Evolutionary conservation across 768 basidiomycete species (phyloP).

Genomic region (Amyloporia xantha): DNA sequence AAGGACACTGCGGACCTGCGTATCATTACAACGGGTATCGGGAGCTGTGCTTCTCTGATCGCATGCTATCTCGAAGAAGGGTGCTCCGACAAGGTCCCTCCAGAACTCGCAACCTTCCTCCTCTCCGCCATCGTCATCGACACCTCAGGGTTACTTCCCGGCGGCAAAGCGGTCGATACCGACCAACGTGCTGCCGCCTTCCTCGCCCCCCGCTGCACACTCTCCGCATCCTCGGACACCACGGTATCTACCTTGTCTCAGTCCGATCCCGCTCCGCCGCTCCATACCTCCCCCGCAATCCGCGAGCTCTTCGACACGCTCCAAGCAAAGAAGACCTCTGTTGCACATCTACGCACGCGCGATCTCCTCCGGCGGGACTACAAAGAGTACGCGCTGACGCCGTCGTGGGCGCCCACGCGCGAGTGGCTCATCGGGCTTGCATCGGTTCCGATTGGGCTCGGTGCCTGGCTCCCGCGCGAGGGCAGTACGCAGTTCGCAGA

Average conservation of each 20-base stretch:
- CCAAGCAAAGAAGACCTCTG: slow-evolving; percentile 51
- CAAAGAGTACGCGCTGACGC: slow-evolving; percentile 69
- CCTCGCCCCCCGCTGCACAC: slow-evolving; percentile 44
- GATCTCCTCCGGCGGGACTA: slow-evolving; percentile 93
- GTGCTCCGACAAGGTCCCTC: slow-evolving; percentile 32
- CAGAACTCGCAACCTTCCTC: slow-evolving; percentile 71
- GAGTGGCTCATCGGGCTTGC: slow-evolving; percentile 67
- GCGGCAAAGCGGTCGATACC: slow-evolving; percentile 64
- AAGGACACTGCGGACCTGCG: slow-evolving; percentile 57
- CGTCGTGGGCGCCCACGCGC: slow-evolving; percentile 33
- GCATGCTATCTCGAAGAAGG: slow-evolving; percentile 30
- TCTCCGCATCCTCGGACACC: slow-evolving; percentile 6
- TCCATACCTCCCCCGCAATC: slow-evolving; percentile 37
- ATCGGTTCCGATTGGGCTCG: slow-evolving; percentile 70
- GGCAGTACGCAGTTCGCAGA: slow-evolving; percentile 32
- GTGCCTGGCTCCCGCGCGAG: slow-evolving; percentile 45
- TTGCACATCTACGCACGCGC: slow-evolving; percentile 58
- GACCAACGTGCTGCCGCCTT: slow-evolving; percentile 62
- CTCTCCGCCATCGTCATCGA: slow-evolving; percentile 81
- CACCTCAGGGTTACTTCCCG: slow-evolving; percentile 69
- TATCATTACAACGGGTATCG: slow-evolving; percentile 53
- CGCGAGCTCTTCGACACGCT: slow-evolving; percentile 44
- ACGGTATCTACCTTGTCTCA: slow-evolving; percentile 4
- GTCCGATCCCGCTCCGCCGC: slow-evolving; percentile 13
- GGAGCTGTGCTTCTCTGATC: slow-evolving; percentile 74